A percentile compares a stretch with the other conserved stretches of the same genome.
These are phyloP conservation scores for Fusarium sp. DNA, from an alignment of 2,329 filamentous ascomycete genomes.

Conservation along the genomic window DNA sequence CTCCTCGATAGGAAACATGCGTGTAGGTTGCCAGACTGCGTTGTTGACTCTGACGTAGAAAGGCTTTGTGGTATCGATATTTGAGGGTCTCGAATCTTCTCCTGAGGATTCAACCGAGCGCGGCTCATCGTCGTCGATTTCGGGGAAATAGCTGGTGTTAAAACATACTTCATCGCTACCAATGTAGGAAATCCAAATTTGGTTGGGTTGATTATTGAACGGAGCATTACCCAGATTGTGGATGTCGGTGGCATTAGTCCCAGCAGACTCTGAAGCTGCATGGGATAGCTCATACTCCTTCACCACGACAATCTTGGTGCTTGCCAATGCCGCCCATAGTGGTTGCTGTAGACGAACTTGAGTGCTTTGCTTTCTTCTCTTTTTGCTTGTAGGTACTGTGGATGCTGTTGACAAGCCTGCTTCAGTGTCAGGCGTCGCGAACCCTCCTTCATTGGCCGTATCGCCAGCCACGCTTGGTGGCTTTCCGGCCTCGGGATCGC, in stretches of 20 bases:
- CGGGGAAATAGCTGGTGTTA: slow-evolving; percentile 75
- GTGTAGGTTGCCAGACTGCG: slow-evolving; percentile 82
- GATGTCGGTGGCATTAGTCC: slow-evolving; percentile 80
- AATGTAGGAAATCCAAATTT: slow-evolving; percentile 86
- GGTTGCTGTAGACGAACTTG: slow-evolving; percentile 92
- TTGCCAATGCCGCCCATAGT: slow-evolving; percentile 93
- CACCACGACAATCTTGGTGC: slow-evolving; percentile 95
- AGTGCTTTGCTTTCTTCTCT: slow-evolving; percentile 90
- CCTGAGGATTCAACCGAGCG: slow-evolving; percentile 48
- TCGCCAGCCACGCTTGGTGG: slow-evolving; percentile 54
- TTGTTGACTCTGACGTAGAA: slow-evolving; percentile 86
- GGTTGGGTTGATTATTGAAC: slow-evolving; percentile 76
- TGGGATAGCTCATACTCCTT: slow-evolving; percentile 90
- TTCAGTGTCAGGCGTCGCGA: slow-evolving; percentile 68
- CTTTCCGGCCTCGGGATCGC: slow-evolving; percentile 75
- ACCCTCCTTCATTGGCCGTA: slow-evolving; percentile 55
- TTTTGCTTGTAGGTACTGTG: slow-evolving; percentile 75
- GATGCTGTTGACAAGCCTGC: slow-evolving; percentile 53
- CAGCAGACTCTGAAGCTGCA: slow-evolving; percentile 78
- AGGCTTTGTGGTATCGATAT: slow-evolving; percentile 77
- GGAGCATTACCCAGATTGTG: slow-evolving; percentile 82
- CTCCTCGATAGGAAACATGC: slow-evolving; percentile 69
- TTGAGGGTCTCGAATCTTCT: slow-evolving; percentile 57
- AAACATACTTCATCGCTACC: slow-evolving; percentile 84
- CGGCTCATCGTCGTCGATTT: slow-evolving; percentile 55